Evolutionary conservation across 2,329 filamentous ascomycete genomes (phyloP).

Genomic region (Epichloe hybrida): DNA sequence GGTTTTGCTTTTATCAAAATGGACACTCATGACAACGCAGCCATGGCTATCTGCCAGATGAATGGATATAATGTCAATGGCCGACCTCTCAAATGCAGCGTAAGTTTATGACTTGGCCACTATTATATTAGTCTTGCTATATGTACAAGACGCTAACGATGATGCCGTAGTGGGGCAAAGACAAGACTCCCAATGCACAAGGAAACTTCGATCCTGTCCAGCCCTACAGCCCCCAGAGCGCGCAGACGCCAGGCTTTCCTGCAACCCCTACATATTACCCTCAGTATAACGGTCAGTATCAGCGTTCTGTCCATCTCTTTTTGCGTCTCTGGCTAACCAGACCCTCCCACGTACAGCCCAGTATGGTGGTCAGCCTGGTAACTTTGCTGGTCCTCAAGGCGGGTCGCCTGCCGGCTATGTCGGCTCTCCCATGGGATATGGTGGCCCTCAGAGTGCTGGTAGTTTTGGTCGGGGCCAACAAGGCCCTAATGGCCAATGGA

Average conservation of each 20-base stretch:
- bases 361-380: constrained; percentile 53
- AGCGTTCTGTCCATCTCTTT: not conserved
- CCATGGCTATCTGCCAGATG: constrained; percentile 95
- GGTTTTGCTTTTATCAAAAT: constrained; percentile 99
- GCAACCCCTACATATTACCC: constrained; percentile 82
- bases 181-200: constrained; percentile 69
- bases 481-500: constrained; percentile 42
- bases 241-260: constrained; percentile 57
- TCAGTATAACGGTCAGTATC: constrained; percentile 70
- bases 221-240: constrained; percentile 59
- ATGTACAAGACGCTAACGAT: not conserved
- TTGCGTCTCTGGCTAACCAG: constrained; percentile 4
- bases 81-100: constrained; percentile 92
- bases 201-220: constrained; percentile 62
- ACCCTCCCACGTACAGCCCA: constrained; percentile 24
- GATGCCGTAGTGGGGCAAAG: constrained; percentile 78
- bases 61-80: constrained; percentile 98
- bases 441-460: constrained; percentile 60
- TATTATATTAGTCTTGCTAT: not conserved
- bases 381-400: constrained; percentile 48
- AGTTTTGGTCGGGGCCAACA: constrained; percentile 70
- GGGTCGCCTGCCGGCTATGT: constrained; percentile 50
- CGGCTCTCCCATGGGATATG: constrained; percentile 58
- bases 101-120: constrained; percentile 42
- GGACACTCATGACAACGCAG: constrained; percentile 95